Conservation (phyloP, 345 rosid species). For the Dovyalis caffra region DNA sequence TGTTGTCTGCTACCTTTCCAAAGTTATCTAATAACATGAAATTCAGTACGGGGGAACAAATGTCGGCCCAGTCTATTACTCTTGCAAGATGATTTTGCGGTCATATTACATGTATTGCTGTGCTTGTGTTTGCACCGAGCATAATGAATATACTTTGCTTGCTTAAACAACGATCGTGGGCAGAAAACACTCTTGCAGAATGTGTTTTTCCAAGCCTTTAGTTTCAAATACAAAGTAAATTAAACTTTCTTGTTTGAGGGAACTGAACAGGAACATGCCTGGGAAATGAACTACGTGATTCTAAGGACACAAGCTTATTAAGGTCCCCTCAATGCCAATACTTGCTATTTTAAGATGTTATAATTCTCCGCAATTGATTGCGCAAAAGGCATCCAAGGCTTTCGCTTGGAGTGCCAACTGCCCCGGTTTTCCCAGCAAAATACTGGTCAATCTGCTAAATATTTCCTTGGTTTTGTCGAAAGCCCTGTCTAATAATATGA, state of each 20-base stretch:
- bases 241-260: background rate
- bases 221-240: background rate
- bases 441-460: too few species aligned
- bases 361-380: background rate
- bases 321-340: too few species aligned
- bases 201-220: too few species aligned
- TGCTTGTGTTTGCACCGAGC: background rate
- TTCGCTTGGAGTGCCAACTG: too few species aligned
- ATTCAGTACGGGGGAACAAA: constrained; percentile 22
- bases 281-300: too few species aligned
- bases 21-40: constrained; percentile 27
- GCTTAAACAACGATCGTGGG: background rate
- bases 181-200: background rate
- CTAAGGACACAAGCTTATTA: too few species aligned
- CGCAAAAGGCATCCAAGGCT: background rate
- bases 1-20: constrained; percentile 22
- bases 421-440: too few species aligned
- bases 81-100: constrained; percentile 14
- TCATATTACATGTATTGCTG: background rate
- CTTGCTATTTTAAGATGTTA: background rate
- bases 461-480: too few species aligned
- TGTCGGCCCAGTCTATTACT: constrained; percentile 19
- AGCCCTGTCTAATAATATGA: too few species aligned
- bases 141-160: background rate
- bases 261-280: background rate